Conservation (phyloP, 2,329 filamentous ascomycete genomes). For the Cytospora piceicola region DNA sequence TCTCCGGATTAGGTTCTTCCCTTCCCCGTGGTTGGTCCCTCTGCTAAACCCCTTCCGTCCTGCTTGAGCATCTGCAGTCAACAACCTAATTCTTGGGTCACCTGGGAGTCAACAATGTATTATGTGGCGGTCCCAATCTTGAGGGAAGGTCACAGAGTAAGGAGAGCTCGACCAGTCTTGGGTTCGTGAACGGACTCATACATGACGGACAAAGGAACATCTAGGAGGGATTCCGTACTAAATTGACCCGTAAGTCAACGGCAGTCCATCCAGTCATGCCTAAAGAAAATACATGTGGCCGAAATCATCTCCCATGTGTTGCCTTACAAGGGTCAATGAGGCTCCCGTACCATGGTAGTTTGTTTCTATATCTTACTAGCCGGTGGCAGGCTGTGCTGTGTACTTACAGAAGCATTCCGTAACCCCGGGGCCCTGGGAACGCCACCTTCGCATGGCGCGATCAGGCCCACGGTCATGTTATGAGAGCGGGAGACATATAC, state of each 20-base stretch:
- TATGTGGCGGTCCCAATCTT: background rate
- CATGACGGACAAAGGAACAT: background rate
- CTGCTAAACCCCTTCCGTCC: background rate
- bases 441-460: background rate
- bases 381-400: background rate
- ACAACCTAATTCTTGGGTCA: background rate
- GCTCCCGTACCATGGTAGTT: background rate
- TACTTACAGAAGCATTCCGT: no score
- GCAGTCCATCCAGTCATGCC: background rate
- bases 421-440: background rate
- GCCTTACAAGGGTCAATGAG: background rate
- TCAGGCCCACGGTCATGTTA: background rate
- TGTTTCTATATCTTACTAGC: background rate
- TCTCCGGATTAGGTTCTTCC: slow-evolving; percentile 46
- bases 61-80: background rate
- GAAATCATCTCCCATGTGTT: background rate
- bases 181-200: no score
- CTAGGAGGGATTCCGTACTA: background rate
- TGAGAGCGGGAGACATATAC: background rate
- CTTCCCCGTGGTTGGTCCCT: background rate
- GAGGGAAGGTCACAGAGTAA: background rate
- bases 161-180: background rate
- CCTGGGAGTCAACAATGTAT: background rate
- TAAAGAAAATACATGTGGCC: background rate
- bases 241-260: background rate